Base-by-base conservation (phyloP, 345 rosid genomes). In the Ceriops zippeliana region DNA sequence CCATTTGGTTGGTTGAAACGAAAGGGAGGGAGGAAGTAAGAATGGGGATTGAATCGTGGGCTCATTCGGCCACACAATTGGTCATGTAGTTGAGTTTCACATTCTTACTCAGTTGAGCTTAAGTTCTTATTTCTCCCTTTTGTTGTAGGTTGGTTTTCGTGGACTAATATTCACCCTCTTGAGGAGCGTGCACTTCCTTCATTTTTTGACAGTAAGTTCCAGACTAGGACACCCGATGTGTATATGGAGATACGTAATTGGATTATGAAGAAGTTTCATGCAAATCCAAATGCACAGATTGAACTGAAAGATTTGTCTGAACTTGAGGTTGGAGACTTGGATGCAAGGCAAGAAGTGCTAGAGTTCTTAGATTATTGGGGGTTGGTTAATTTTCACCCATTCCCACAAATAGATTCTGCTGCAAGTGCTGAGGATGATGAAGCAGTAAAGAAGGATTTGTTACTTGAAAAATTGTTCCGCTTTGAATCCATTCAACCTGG, bases 361-460 rank as follows among this genome's bases (percentile, higher is more conserved):
- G 96, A 96, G 79, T 96, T 96, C 84, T 81, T 96, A 86, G 98
- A 96, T 63, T 90, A 86, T 79, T 96, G 98, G 99, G 99, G 99
- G 73, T 84, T 96, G 83, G 87, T 92, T 73, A 96, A 96, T 78
- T 96, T 96, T 71, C 99, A 96, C 67, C 98, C 98, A 54, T 85
- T 90, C 67, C 92, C 82, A 24, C 78, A 85, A 35, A 57, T 61
- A 42, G 96, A 82, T 62, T 42, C 86, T 72, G 53, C 78, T 67
- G 56, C 81, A 54, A 76, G 53, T 70, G 77, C 72, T 54, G 84
- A 79, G 74, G 60, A 68, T 76, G 84, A 72, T 65, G 82, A 37
- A 46, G 73, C 58, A 24, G 76, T 76, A 32, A 67, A 79, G 56
- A 83, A 79, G 65, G 89, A 85, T 67, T 80, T 75, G 13, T 70